Evolutionary conservation across 768 basidiomycete genomes (phyloP).

Genomic region (Termitomyces sp.): DNA sequence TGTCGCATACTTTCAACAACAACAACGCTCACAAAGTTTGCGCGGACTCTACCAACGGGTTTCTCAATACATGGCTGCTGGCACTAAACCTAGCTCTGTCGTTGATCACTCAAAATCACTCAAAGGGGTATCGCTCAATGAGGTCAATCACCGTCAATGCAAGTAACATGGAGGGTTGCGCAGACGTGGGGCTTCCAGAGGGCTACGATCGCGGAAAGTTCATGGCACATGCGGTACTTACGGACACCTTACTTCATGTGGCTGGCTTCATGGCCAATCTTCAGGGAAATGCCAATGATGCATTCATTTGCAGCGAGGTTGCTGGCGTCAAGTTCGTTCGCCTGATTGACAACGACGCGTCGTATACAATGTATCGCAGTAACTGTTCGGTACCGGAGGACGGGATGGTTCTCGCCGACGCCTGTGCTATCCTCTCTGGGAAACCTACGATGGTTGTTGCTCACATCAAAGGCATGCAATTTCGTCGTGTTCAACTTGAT

Average conservation of each 20-base stretch:
- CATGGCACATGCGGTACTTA: conserved; percentile 49
- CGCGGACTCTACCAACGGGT: conserved; percentile 28
- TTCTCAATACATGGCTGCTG: conserved; percentile 23
- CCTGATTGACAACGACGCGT: conserved; percentile 30
- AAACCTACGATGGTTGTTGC: conserved; percentile 43
- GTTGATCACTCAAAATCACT: conserved; percentile 68
- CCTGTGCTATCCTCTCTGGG: conserved; percentile 39
- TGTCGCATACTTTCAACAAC: conserved; percentile 30
- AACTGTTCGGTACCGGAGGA: conserved; percentile 37
- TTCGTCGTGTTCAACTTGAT: conserved; percentile 48
- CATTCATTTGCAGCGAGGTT: conserved; percentile 59
- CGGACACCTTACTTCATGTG: conserved; percentile 63
- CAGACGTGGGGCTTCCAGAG: conserved; percentile 37
- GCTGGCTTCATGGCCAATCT: conserved; percentile 69
- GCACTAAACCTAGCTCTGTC: conserved; percentile 22
- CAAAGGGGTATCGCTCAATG: conserved; percentile 52
- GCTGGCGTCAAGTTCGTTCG: conserved; percentile 42
- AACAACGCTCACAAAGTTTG: conserved; percentile 31
- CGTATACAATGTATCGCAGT: conserved; percentile 49
- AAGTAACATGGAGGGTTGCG: conserved; percentile 46
- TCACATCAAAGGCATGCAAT: conserved; percentile 49
- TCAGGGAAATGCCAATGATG: conserved; percentile 42
- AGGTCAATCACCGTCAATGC: conserved; percentile 44
- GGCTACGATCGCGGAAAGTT: conserved; percentile 26
- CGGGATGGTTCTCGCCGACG: conserved; percentile 42